These are phyloP conservation scores for Fusarium tricinctum DNA, from an alignment of 2,329 filamentous ascomycete species.

Conservation along the genomic window DNA sequence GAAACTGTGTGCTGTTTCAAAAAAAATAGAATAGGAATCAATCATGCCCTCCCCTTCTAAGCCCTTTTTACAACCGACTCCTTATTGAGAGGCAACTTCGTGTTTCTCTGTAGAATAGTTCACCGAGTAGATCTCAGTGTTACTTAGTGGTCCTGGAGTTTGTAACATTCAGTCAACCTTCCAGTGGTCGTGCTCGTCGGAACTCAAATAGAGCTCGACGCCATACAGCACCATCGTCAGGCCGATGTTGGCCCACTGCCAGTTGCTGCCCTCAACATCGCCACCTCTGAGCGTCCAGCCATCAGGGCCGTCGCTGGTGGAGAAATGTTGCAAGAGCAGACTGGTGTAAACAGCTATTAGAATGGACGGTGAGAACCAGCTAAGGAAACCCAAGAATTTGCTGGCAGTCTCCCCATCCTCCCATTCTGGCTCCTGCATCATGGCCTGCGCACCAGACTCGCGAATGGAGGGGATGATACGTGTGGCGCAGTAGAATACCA, in stretches of 20 bases:
- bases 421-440: slow-evolving; percentile 86
- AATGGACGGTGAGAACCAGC: slow-evolving; percentile 95
- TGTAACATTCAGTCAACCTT: slow-evolving; percentile 80
- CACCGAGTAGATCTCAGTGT: slow-evolving; percentile 4
- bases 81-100: slow-evolving; percentile 18
- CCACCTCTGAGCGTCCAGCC: slow-evolving; percentile 90
- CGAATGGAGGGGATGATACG: slow-evolving; percentile 95
- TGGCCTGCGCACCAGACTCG: slow-evolving; percentile 84
- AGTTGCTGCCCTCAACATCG: slow-evolving; percentile 83
- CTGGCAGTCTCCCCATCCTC: slow-evolving; percentile 89
- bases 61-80: slow-evolving; percentile 5
- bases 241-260: slow-evolving; percentile 93
- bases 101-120: slow-evolving; percentile 22
- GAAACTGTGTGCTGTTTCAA: slow-evolving; percentile 33
- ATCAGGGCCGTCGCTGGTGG: slow-evolving; percentile 76
- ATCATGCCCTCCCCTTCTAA: slow-evolving; percentile 31
- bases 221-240: slow-evolving; percentile 92
- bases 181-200: slow-evolving; percentile 92
- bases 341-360: slow-evolving; percentile 97
- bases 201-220: slow-evolving; percentile 88
- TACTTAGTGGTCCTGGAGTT: slow-evolving; percentile 2
- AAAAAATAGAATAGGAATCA: slow-evolving; percentile 12
- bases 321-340: slow-evolving; percentile 94
- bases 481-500: slow-evolving; percentile 95
- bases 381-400: slow-evolving; percentile 84